Evolutionary conservation across 1,139 yeast species (phyloP), one percentile per base, ranked within the genome.

Genomic region (Maudiozyma humilis): DNA sequence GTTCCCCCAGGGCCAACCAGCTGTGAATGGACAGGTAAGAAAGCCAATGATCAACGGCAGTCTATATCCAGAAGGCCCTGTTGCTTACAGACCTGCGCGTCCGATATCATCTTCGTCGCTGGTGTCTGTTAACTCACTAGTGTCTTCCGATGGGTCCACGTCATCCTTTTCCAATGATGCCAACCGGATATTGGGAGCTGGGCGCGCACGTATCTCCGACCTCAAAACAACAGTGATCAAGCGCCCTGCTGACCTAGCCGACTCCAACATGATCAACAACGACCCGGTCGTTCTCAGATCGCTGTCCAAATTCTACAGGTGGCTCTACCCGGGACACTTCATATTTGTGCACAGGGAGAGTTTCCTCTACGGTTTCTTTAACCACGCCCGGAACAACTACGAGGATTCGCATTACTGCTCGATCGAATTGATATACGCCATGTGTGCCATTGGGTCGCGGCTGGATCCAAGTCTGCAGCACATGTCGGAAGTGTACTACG

Each of bases 291-390:
- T 63, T 15, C 44, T 76, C 29, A 69, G 71, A 40, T 75, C 80
- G 48, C 58, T 79, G 32, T 72, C 76, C 44, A 64, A 75, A 32
- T 79, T 79, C 55, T 79, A 79, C 57, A 72, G 73, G 27, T 78
- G 82, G 82, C 74, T 77, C 48, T 79, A 79, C 50, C 83, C 84
- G 2, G 82, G 78, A 46, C 75, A 76, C 51, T 76, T 76, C 54
- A 70, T 77, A 68, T 79, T 78, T 53, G 70, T 79, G 16, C 79
- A 77, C 52, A 63, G 86, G 47, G 86, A 79, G 54, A 77, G 82
- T n/a, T 79, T 79, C 53, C 61, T 79, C 39, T 69, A 68, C 47
- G 82, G 78, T 43, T 71, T 76, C 57, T 73, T 78, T 61, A 66
- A 73, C 36, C 63, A 63, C 44, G 53, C 56, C 8, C 56, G 59